Evolutionary conservation across 441 rosid genomes (phyloP).

Genomic region (Aquilaria agallochum): DNA sequence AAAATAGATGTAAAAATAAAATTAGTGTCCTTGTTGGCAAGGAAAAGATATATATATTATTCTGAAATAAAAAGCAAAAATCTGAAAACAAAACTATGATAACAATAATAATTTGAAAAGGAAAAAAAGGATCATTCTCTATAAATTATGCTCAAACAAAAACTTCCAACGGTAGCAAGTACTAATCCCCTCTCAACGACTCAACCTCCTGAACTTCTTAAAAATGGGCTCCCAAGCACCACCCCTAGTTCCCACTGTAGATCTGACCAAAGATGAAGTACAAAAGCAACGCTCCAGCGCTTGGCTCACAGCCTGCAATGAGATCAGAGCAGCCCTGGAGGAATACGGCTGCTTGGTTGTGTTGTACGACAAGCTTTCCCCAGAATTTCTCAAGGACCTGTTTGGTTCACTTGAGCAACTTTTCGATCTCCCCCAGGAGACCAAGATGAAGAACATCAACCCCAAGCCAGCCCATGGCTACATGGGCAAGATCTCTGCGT

Average conservation of each 20-base stretch:
- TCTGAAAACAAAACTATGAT: too few species aligned
- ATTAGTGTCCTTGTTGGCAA: too few species aligned
- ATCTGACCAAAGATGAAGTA: slow-evolving; percentile 31
- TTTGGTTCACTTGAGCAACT: slow-evolving; percentile 33
- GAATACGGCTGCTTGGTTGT: slow-evolving; percentile 50
- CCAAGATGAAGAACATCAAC: slow-evolving; percentile 47
- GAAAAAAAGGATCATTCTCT: not conserved
- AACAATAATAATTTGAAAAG: too few species aligned
- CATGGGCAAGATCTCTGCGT: slow-evolving; percentile 35
- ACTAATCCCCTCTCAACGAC: not conserved
- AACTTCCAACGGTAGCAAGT: not conserved
- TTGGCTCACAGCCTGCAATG: slow-evolving; percentile 42
- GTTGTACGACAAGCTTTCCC: slow-evolving; percentile 27
- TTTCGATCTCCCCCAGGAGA: slow-evolving; percentile 54
- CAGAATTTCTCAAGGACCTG: slow-evolving; percentile 27
- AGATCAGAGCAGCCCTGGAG: slow-evolving; percentile 44
- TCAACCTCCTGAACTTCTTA: too few species aligned
- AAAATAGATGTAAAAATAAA: too few species aligned
- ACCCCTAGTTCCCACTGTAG: slow-evolving; percentile 29
- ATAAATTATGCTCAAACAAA: not conserved
- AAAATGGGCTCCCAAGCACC: slow-evolving; percentile 23
- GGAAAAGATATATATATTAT: too few species aligned
- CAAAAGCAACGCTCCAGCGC: slow-evolving; percentile 35
- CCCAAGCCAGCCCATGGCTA: slow-evolving; percentile 58
- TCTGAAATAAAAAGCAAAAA: too few species aligned